Conservation (phyloP, 345 rosid genomes). For the Eucalyptus melliodora region DNA sequence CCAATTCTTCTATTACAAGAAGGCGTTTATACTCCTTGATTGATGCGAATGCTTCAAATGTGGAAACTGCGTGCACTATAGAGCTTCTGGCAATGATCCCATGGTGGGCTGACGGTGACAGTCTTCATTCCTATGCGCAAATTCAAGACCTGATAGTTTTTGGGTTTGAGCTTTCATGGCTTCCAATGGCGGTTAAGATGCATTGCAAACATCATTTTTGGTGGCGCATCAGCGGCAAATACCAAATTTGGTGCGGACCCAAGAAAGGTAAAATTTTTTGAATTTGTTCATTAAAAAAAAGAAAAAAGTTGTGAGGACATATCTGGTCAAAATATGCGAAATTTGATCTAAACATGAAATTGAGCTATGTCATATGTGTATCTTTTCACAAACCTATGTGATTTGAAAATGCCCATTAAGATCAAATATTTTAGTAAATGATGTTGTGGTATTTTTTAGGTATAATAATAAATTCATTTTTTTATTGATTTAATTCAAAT, state of each 20-base stretch:
- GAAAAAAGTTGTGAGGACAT: not conserved
- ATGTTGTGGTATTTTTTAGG: not conserved
- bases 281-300: not conserved
- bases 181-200: rapidly evolving
- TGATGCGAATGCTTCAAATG: not conserved
- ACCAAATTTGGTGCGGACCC: not conserved
- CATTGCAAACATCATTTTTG: rapidly evolving
- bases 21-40: not conserved
- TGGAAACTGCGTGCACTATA: not conserved
- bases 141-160: not conserved
- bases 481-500: no score
- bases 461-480: rapidly evolving
- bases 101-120: rapidly evolving
- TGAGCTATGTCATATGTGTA: not conserved
- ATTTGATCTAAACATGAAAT: no score
- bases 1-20: not conserved
- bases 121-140: not conserved
- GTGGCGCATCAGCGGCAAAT: no score
- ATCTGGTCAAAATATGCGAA: no score
- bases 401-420: no score
- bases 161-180: not conserved
- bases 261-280: not conserved
- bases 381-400: not conserved
- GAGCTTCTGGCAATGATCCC: not conserved
- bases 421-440: not conserved